Evolutionary conservation across 129 eudicot species (phyloP).

Genomic region (Logfia minima): DNA sequence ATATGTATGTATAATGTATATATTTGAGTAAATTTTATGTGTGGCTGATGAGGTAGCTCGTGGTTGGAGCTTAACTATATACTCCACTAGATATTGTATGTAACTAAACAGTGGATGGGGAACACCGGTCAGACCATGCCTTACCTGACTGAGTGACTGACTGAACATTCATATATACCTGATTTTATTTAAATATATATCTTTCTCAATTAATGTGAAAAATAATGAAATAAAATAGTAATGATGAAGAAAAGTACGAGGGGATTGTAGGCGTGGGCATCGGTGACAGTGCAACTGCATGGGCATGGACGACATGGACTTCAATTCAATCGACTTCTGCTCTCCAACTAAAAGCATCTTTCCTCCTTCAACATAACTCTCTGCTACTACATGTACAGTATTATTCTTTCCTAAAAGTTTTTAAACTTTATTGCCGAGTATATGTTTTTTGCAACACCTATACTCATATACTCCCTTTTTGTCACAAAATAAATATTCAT

Average conservation of each 20-base stretch:
- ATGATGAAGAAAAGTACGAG: conserved; percentile 26
- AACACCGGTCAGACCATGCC: conserved; percentile 34
- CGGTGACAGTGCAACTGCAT: conserved; percentile 55
- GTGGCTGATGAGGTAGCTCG: background rate
- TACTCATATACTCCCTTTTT: no score
- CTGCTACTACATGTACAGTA: no score
- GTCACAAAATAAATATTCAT: no score
- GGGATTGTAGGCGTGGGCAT: conserved; percentile 46
- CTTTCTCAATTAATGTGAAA: background rate
- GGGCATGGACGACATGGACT: conserved; percentile 27
- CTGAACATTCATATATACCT: background rate
- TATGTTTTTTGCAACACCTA: no score
- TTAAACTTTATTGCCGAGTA: background rate
- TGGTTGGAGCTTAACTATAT: conserved; percentile 23
- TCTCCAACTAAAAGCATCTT: conserved; percentile 9
- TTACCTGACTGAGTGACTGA: conserved; percentile 15
- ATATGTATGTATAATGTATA: background rate
- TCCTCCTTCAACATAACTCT: background rate
- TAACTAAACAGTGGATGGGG: conserved; percentile 18
- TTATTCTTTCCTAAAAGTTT: background rate
- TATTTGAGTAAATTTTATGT: background rate
- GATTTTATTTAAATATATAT: conserved; percentile 1
- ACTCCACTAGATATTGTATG: background rate
- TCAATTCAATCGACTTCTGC: conserved; percentile 25
- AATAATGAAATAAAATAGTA: conserved; percentile 5